Percentiles rank a stretch among this genome's conserved stretches.
phyloP scores from a whole-genome alignment of 129 eudicot genomes.

The Cynara cardunculus region DNA sequence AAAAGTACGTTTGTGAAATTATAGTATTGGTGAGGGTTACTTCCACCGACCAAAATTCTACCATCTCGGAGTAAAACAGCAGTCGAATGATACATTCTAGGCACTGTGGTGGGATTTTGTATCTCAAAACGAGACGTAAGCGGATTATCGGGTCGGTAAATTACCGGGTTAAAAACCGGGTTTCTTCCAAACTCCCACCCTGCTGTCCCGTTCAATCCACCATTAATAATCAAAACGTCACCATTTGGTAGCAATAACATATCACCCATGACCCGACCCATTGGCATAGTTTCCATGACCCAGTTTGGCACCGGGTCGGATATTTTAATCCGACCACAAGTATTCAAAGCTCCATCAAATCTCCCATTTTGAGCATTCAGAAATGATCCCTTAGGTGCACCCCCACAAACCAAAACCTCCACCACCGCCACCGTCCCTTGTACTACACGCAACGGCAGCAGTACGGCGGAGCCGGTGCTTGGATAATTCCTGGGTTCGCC shows the following conservation, averaged over 20 bases:
- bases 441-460: slow-evolving; percentile 25
- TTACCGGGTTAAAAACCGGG: slow-evolving; percentile 56
- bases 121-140: slow-evolving; percentile 40
- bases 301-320: slow-evolving; percentile 55
- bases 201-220: slow-evolving; percentile 49
- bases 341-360: slow-evolving; percentile 45
- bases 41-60: slow-evolving; percentile 60
- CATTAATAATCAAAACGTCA: slow-evolving; percentile 55
- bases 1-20: slow-evolving; percentile 48
- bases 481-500: slow-evolving; percentile 35
- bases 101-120: slow-evolving; percentile 37
- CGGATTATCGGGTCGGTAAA: slow-evolving; percentile 39
- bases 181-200: slow-evolving; percentile 62
- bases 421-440: background rate
- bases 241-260: slow-evolving; percentile 60
- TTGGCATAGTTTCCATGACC: slow-evolving; percentile 71
- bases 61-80: slow-evolving; percentile 61
- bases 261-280: slow-evolving; percentile 68
- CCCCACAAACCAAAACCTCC: slow-evolving; percentile 37
- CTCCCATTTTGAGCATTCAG: slow-evolving; percentile 33
- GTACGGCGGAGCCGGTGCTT: slow-evolving; percentile 30
- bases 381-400: slow-evolving; percentile 38
- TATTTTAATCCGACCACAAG: slow-evolving; percentile 55
- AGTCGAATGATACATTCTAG: slow-evolving; percentile 70
- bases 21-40: slow-evolving; percentile 56